These are phyloP conservation scores for Penicillium sp. DNA, from an alignment of 2,329 filamentous ascomycete genomes.

Conservation along the genomic window DNA sequence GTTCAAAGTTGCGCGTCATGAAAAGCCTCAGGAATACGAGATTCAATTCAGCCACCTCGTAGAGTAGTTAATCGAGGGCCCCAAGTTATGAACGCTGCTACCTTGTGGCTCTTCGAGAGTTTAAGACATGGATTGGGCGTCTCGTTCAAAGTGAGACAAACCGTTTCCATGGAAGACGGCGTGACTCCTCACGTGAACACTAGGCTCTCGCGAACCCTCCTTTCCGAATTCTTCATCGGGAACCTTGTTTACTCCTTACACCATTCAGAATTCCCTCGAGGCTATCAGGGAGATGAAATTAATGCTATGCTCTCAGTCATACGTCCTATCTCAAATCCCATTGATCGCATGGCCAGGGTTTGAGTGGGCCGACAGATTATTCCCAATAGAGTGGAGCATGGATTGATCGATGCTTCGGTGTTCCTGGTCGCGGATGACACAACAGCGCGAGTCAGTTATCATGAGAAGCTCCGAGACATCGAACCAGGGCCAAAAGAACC, in stretches of 20 bases:
- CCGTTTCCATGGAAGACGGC: conserved; percentile 1
- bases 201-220: conserved; percentile 1
- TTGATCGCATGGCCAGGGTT: neutral
- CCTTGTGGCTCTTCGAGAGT: conserved; percentile 2
- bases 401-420: neutral
- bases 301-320: neutral
- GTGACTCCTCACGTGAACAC: conserved; percentile 5
- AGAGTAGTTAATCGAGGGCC: neutral
- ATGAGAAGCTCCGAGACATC: conserved; percentile 11
- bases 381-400: neutral
- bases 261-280: neutral
- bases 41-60: neutral
- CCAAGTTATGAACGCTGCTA: neutral
- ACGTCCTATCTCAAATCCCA: neutral
- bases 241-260: neutral
- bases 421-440: neutral
- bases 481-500: neutral
- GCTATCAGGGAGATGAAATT: neutral
- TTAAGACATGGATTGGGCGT: conserved; percentile 5
- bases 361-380: conserved; percentile 5
- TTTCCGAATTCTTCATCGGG: neutral
- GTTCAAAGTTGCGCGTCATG: neutral
- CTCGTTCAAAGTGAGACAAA: neutral
- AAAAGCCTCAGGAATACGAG: neutral
- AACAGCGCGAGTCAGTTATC: neutral